phyloP scores from a whole-genome alignment of 2,329 filamentous ascomycete species.

The Cadophora luteo-olivacea region DNA sequence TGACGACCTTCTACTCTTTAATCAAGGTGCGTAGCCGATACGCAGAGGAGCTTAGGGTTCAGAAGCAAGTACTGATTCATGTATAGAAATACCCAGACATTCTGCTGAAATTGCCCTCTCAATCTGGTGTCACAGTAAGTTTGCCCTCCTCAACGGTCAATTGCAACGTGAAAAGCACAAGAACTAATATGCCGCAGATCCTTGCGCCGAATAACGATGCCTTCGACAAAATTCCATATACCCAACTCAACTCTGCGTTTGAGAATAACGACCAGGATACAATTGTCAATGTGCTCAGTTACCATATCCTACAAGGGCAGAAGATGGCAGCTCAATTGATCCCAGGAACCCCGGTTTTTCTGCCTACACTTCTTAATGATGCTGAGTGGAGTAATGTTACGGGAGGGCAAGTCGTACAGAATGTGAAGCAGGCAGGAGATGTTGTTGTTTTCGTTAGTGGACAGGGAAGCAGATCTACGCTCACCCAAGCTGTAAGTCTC shows the following conservation, averaged over 20 bases:
- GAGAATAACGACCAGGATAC: conserved; percentile 46
- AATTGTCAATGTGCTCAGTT: conserved; percentile 47
- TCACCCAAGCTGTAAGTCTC: conserved; percentile 44
- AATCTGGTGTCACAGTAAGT: conserved; percentile 53
- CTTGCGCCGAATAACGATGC: conserved; percentile 48
- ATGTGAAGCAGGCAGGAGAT: conserved; percentile 52
- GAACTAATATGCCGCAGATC: conserved; percentile 41
- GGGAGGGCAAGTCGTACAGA: conserved; percentile 53
- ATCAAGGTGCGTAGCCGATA: conserved; percentile 48
- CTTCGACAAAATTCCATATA: conserved; percentile 47
- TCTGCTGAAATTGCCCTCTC: conserved; percentile 52
- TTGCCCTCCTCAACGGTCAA: not conserved
- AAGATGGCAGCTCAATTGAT: conserved; percentile 39
- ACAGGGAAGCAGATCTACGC: conserved; percentile 51
- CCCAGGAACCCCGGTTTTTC: conserved; percentile 49
- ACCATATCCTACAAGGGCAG: conserved; percentile 46
- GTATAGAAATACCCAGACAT: conserved; percentile 54
- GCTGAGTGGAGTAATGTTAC: conserved; percentile 55
- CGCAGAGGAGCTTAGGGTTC: not conserved
- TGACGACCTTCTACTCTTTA: conserved; percentile 53
- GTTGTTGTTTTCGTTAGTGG: conserved; percentile 50
- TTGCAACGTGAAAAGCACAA: not conserved
- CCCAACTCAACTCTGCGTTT: conserved; percentile 41
- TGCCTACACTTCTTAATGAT: conserved; percentile 52
- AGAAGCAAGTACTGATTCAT: conserved; percentile 24